Base-by-base conservation (phyloP, 345 rosid species). In the Viola odorata region DNA sequence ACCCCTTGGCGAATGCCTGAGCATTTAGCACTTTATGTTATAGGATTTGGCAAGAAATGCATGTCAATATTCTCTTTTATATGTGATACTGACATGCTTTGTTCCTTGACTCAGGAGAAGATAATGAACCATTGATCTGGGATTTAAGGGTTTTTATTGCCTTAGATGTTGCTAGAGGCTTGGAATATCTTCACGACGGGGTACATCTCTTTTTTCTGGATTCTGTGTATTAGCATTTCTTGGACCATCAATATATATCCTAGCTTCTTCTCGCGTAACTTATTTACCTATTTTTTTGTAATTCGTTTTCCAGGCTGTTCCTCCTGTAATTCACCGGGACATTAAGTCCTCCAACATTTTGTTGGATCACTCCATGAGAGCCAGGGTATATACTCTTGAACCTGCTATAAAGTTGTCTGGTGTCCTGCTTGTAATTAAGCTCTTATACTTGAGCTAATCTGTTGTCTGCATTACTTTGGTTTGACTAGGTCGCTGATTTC, bases 181-280 rank as follows among this genome's bases (percentile, higher is more conserved):
- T 91, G 75, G 99, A 95, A 78, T 95, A 95, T 85, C 97, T 95
- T 76, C 99, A 95, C 64, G 97, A 95, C 59, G 99, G 99, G 83
- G 99, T 95, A 83, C 72, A 71, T 58, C 41, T 59, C 8, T 12
- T 16, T 58, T 45, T 38, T 23, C 32, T 2, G 32, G 32, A n/a
- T n/a, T n/a, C n/a, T n/a, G 53, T 41, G 3, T 12, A 13, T 53
- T 9, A 50, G 47, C 12, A 39, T 50, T 53, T 50, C 38, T 41
- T 53, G 58, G 37, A 4, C n/a, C n/a, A n/a, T n/a, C n/a, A n/a
- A n/a, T n/a, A n/a, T n/a, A n/a, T n/a, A n/a, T n/a, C n/a, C n/a
- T n/a, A n/a, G n/a, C 32, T 23, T 23, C 32, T 23, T 23, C 32
- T 23, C 32, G 32, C 2, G 32, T 23, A 23, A 23, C 32, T 23